Evolutionary conservation across 768 basidiomycete genomes (phyloP), one percentile per base, ranked within the genome.

Genomic region (Podaxis carcinomalis): DNA sequence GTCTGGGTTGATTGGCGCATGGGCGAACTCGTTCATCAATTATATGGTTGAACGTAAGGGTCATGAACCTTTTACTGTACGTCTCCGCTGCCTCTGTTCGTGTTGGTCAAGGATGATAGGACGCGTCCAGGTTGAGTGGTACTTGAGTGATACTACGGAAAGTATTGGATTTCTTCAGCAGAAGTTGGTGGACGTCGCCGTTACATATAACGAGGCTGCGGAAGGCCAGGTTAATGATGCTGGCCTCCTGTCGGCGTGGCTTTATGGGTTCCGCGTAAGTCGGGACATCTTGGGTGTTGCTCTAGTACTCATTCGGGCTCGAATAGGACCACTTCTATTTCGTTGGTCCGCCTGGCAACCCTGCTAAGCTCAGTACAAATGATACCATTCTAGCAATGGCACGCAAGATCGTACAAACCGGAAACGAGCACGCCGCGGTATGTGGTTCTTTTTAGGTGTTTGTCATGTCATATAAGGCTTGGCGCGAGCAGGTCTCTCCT

Each of bases 81-180:
- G 65, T 62, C 3, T 51, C 2, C n/a, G 39, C 9, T 14, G 10
- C 42, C 27, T 42, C 28, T 6, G 13, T 19, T 5, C 7, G 49
- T 57, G 21, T 52, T 49, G 35, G 14, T 10, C 55, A 10, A 40
- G 50, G 23, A 11, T 57, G 27, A 23, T 14, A 21, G 35, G 21
- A 36, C n/a, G 16, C 2, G 25, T 11, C 57, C 42, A 84, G 83
- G 76, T 84, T 23, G 83, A 73, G 7, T 85, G 84, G 84, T 80
- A 80, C 66, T 70, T 84, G 25, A 82, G 81, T 4, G 84, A 85
- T 64, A 83, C 82, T 5, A 84, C 83, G 0, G 73, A 83, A 56
- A 82, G 79, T 60, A 70, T 85, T 1, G 70, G 69, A 0, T 75
- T 72, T 50, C 70, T 85, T 13, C 72, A 73, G 0, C 69, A 72